Base-by-base conservation (phyloP, 148 eudicot genomes). In the Camellia granthamiana region DNA sequence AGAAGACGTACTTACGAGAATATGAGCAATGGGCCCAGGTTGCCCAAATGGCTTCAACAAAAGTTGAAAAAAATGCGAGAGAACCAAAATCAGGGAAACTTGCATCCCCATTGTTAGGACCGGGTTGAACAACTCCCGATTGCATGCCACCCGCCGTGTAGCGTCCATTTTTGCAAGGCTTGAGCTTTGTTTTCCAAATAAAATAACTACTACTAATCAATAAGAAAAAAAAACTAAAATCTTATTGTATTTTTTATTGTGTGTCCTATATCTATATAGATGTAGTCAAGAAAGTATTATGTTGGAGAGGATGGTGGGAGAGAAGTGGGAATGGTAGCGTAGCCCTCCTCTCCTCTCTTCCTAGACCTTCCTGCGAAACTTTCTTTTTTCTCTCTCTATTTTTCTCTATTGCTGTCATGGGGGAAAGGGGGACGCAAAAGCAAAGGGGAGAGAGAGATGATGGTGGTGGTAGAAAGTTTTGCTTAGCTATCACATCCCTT, bases 21-120 rank as follows among this genome's bases (percentile, higher is more conserved):
- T 89, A 76, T 96, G 99, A 80, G 98, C 95, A 63, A 93, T 77
- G 69, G 99, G 98, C 2, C 89, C 88, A n/a, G 99, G 95, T 71
- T 89, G 91, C 62, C 98, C 97, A 42, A 92, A 70, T 38, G 95
- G 94, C 84, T 88, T 92, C 64, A 93, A 88, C 58, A 83, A 83
- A 83, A 96, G 84, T 70, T 93, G 98, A 83, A 92, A 89, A 69
- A 88, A 76, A 78, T 96, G 99, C 8, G 97, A 92, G 43, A 96
- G 82, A 5, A 94, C 94, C 58, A 96, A 88, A 75, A 93, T 88
- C 87, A 88, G 81, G 12, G 97, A 85, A 43, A 91, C 90, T 67
- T 96, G 99, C 51, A 90, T 65, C 2, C 94, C 94, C 98, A 91
- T 89, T 42, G 97, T 82, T 21, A 91, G 76, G 3, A 94, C 85